These are phyloP conservation scores for Didymella exigua DNA, from an alignment of 2,329 filamentous ascomycete genomes.

Conservation along the genomic window DNA sequence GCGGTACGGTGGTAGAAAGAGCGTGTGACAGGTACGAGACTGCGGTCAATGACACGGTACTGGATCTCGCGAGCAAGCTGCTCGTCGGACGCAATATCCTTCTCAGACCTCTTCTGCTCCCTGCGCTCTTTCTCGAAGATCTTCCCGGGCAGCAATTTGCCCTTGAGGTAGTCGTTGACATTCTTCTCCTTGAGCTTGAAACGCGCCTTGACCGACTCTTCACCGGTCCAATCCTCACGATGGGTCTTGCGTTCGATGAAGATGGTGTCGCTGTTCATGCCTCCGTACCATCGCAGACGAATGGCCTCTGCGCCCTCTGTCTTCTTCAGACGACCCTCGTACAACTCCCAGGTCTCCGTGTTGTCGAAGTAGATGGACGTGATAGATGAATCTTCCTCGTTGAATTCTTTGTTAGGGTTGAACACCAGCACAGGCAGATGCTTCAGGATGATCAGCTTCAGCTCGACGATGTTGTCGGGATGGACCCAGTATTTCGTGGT, in stretches of 20 bases:
- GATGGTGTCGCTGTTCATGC: constrained; percentile 92
- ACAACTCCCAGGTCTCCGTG: constrained; percentile 89
- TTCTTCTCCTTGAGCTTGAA: constrained; percentile 97
- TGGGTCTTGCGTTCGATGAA: constrained; percentile 98
- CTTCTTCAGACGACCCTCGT: constrained; percentile 94
- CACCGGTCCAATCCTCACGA: constrained; percentile 97
- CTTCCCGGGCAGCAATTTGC: constrained; percentile 80
- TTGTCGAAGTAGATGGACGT: constrained; percentile 99
- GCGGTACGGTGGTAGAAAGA: constrained; percentile 98
- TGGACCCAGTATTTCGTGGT: constrained; percentile 99
- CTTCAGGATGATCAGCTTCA: constrained; percentile 97
- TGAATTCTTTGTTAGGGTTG: constrained; percentile 96
- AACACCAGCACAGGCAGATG: constrained; percentile 97
- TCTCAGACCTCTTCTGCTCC: constrained; percentile 90
- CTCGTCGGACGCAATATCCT: constrained; percentile 90
- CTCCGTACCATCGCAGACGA: constrained; percentile 94
- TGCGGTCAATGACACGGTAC: constrained; percentile 86
- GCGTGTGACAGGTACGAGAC: constrained; percentile 85
- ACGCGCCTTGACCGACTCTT: constrained; percentile 97
- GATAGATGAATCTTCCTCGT: constrained; percentile 87
- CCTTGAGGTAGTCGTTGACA: constrained; percentile 86
- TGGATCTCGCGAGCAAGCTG: constrained; percentile 90
- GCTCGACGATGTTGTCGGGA: constrained; percentile 94
- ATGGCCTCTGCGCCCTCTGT: constrained; percentile 97
- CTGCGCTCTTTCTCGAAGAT: constrained; percentile 97